Evolutionary conservation across 2,329 filamentous ascomycete species (phyloP), one percentile per base, ranked within the genome.

Genomic region (Fusarium azukiicola): DNA sequence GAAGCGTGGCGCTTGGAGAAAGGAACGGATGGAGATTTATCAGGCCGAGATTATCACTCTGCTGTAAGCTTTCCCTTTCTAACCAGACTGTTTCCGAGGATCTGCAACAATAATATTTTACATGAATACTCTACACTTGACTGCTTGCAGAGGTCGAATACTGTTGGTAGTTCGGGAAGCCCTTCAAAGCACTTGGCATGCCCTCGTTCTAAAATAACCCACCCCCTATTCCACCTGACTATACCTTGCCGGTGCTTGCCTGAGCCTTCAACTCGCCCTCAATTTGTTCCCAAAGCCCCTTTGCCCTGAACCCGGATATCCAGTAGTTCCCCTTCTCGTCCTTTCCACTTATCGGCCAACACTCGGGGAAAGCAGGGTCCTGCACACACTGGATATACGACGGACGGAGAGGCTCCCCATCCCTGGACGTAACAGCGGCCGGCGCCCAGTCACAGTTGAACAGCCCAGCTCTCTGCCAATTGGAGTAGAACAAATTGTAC

Each of bases 401-500:
- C 4, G 66, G 27, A 14, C 46, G 27, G 1, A 67, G 66, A 1
- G 66, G 47, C 17, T 7, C 5, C 17, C 66, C 66, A 67, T 42
- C 36, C 16, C 66, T 27, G 2, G 66, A 19, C 6, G 8, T 2
- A 3, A 67, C 17, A 16, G 66, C 66, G 17, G 66, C 66, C 4
- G 47, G 32, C 3, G 27, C 44, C 17, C 69, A 72, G 13, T 72
- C 71, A 32, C 61, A 46, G 9, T 49, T 36, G 19, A 68, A 72
- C 3, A 72, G 10, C 1, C 10, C 19, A 5, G 84, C 82, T 77
- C 85, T 84, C 69, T 70, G 64, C 85, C 85, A 87, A 77, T 87
- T 86, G 6, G 84, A 84, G 68, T 82, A 84, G 23, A 77, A 82
- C 12, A 87, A 27, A 67, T 84, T 72, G 47, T 84, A 79, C 85